Evolutionary conservation across 257 asterid genomes (phyloP).

Genomic region (Apocynum venetum): DNA sequence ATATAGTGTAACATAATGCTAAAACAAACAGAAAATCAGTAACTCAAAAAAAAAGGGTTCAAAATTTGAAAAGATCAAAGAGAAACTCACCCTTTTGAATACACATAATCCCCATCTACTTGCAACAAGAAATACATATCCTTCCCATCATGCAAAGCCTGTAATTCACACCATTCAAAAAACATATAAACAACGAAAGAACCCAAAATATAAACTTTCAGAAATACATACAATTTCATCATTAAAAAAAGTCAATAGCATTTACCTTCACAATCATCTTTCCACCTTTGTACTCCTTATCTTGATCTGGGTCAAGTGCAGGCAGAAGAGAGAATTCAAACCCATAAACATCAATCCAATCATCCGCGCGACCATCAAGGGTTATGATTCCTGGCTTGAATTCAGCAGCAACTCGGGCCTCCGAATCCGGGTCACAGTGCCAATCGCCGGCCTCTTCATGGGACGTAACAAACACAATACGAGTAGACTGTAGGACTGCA

Average conservation of each 20-base stretch:
- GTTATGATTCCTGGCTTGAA: slow-evolving; percentile 67
- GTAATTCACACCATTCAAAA: slow-evolving; percentile 16
- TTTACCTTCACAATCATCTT: slow-evolving; percentile 72
- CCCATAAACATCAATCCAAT: slow-evolving; percentile 65
- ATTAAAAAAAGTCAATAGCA: slow-evolving; percentile 7
- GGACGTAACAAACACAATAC: slow-evolving; percentile 32
- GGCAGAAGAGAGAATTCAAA: slow-evolving; percentile 76
- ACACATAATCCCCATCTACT: slow-evolving; percentile 68
- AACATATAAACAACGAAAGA: not conserved
- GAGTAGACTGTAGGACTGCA: slow-evolving; percentile 19
- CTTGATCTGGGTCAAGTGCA: slow-evolving; percentile 85
- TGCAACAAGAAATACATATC: slow-evolving; percentile 71
- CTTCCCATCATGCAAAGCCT: slow-evolving; percentile 87
- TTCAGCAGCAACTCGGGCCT: slow-evolving; percentile 52
- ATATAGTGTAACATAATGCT: not conserved
- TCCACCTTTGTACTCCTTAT: slow-evolving; percentile 59
- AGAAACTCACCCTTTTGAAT: slow-evolving; percentile 63
- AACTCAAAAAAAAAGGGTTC: not conserved
- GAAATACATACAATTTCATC: not conserved
- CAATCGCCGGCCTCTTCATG: slow-evolving; percentile 73
- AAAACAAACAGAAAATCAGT: not conserved
- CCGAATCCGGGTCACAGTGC: slow-evolving; percentile 64
- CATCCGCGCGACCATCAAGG: slow-evolving; percentile 65
- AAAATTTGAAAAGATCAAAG: not conserved
- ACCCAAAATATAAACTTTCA: not conserved